Percentiles rank a stretch among this genome's conserved stretches.
Conservation (phyloP, 805 yeast genomes). For the Danielia reshetovae region DNA sequence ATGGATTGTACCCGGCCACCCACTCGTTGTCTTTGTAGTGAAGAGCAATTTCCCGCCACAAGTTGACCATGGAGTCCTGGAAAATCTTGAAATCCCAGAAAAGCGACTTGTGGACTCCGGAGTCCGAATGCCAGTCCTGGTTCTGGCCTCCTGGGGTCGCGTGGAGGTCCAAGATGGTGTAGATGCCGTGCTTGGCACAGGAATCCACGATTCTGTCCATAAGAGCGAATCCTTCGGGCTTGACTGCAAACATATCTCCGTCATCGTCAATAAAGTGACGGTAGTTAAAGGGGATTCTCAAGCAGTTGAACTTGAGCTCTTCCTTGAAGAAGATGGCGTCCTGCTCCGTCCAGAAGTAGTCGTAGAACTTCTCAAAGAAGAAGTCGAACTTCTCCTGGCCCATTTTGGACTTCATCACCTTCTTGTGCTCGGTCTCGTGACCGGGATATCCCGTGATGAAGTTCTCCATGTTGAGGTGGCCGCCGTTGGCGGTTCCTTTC, state of each 20-base stretch:
- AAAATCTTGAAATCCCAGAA: slow-evolving; percentile 49
- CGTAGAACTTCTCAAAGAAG: slow-evolving; percentile 50
- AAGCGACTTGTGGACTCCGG: slow-evolving; percentile 42
- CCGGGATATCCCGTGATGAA: slow-evolving; percentile 56
- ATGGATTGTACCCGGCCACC: slow-evolving; percentile 54
- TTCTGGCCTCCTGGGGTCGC: slow-evolving; percentile 52
- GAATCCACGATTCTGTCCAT: slow-evolving; percentile 41
- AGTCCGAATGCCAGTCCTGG: slow-evolving; percentile 53
- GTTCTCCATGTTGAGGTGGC: slow-evolving; percentile 53
- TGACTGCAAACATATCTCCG: slow-evolving; percentile 40
- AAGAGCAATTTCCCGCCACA: slow-evolving; percentile 44
- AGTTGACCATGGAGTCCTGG: slow-evolving; percentile 43
- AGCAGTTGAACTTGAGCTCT: slow-evolving; percentile 40
- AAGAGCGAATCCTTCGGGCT: slow-evolving; percentile 42
- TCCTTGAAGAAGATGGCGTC: slow-evolving; percentile 45
- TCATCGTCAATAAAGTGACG: slow-evolving; percentile 46
- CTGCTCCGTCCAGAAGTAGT: slow-evolving; percentile 49
- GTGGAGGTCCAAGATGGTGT: slow-evolving; percentile 47
- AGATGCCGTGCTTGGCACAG: slow-evolving; percentile 45
- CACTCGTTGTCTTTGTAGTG: slow-evolving; percentile 44
- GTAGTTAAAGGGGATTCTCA: slow-evolving; percentile 51
- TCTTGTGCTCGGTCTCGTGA: slow-evolving; percentile 48
- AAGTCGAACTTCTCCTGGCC: slow-evolving; percentile 46
- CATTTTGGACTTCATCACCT: slow-evolving; percentile 33
- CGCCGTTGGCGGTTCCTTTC: slow-evolving; percentile 48